These are phyloP conservation scores for Hymenoscyphus infarciens DNA, from an alignment of 2,329 filamentous ascomycete species.

Conservation along the genomic window DNA sequence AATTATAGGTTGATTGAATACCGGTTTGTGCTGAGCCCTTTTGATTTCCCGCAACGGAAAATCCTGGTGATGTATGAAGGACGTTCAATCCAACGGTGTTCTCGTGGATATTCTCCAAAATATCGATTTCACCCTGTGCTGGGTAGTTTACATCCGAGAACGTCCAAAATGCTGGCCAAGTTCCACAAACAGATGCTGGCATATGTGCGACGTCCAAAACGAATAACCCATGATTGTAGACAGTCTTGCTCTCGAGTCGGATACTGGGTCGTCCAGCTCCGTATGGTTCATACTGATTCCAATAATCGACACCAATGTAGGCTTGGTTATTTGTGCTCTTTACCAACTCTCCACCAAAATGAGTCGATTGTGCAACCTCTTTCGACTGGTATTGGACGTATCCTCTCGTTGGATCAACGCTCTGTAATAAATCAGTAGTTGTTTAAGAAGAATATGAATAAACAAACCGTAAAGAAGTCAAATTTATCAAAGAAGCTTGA, in stretches of 20 bases:
- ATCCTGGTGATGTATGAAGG: conserved; percentile 53
- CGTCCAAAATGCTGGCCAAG: conserved; percentile 62
- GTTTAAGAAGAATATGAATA: not conserved
- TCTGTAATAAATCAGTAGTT: conserved; percentile 14
- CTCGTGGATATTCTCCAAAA: conserved; percentile 66
- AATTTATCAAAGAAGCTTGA: conserved; percentile 46
- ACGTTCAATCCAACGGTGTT: conserved; percentile 58
- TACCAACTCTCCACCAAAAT: conserved; percentile 9
- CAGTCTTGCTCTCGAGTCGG: conserved; percentile 59
- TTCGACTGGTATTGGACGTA: conserved; percentile 59
- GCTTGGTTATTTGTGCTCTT: conserved; percentile 41
- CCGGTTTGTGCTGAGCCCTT: conserved; percentile 40
- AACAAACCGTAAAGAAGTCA: conserved; percentile 47
- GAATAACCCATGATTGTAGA: conserved; percentile 63
- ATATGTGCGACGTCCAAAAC: conserved; percentile 71
- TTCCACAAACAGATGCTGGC: conserved; percentile 64
- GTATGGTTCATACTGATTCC: conserved; percentile 33
- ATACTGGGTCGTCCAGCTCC: conserved; percentile 53
- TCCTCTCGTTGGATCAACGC: conserved; percentile 59
- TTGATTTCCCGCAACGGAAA: conserved; percentile 36
- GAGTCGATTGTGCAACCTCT: conserved; percentile 44
- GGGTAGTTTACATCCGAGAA: conserved; percentile 50
- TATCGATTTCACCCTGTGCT: conserved; percentile 56
- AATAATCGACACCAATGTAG: conserved; percentile 66
- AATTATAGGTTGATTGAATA: conserved; percentile 22